Evolutionary conservation across 352 stramenopile genomes (phyloP).

Genomic region (Globisporangium recalcitrans): DNA sequence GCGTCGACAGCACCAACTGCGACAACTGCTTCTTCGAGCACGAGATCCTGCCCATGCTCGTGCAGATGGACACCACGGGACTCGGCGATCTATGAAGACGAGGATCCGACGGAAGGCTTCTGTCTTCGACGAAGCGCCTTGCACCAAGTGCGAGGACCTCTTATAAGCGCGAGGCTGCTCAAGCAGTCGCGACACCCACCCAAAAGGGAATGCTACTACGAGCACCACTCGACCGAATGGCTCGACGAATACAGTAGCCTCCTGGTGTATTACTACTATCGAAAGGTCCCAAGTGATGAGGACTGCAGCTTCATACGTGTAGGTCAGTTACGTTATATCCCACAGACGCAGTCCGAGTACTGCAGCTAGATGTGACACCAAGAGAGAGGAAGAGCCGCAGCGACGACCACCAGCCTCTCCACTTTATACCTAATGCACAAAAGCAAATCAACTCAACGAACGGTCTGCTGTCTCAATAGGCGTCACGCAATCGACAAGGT

Average conservation of each 20-base stretch:
- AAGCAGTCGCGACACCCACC: background rate
- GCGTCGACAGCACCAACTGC: conserved; percentile 8
- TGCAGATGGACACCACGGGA: conserved; percentile 22
- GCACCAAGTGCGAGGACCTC: background rate
- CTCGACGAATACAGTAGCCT: background rate
- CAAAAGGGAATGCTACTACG: background rate
- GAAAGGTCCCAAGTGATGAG: background rate
- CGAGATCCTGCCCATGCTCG: conserved; percentile 31
- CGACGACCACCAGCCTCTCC: background rate
- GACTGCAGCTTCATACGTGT: background rate
- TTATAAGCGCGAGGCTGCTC: background rate
- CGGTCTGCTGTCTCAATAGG: background rate
- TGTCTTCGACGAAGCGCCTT: background rate
- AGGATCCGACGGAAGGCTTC: background rate
- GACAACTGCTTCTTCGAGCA: conserved; percentile 29
- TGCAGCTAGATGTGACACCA: background rate
- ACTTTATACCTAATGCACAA: background rate
- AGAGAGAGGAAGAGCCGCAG: background rate
- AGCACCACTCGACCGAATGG: background rate
- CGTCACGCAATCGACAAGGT: background rate
- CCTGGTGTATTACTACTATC: background rate
- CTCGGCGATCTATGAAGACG: background rate
- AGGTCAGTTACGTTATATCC: background rate
- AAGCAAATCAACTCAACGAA: background rate
- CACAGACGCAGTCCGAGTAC: background rate